These are phyloP conservation scores for Solanum megistacrolobum DNA, from an alignment of 257 asterid species.

Conservation along the genomic window DNA sequence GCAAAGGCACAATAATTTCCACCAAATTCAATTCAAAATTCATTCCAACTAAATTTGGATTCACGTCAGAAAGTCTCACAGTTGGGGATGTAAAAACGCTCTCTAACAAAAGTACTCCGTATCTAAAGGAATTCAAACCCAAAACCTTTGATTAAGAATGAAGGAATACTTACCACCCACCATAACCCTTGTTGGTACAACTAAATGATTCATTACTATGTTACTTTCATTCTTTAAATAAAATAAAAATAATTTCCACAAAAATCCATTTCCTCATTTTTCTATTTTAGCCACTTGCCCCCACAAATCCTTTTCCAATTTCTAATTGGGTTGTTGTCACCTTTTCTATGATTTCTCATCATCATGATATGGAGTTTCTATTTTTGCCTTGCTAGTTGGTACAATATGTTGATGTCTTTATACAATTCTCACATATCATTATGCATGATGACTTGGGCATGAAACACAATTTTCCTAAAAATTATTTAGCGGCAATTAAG, in stretches of 20 bases:
- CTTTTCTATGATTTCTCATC: background rate
- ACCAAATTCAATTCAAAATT: background rate
- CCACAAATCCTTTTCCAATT: conserved; percentile 7
- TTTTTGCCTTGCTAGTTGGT: background rate
- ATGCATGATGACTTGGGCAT: background rate
- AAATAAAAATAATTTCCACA: background rate
- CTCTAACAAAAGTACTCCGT: too few relatives aligned
- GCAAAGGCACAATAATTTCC: conserved; percentile 8
- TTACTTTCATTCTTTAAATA: background rate
- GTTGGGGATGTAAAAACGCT: background rate
- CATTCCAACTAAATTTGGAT: background rate
- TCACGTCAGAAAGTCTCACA: rapidly evolving
- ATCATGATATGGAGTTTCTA: background rate
- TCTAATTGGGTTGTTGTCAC: background rate
- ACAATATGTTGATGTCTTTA: background rate
- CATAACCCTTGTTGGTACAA: background rate
- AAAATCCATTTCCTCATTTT: background rate
- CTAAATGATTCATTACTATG: background rate
- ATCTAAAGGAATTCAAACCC: rapidly evolving
- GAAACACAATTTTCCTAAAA: background rate
- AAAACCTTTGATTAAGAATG: too few relatives aligned
- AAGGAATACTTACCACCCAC: too few relatives aligned
- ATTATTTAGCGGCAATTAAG: too few relatives aligned
- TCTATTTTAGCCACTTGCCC: background rate
- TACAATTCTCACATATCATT: background rate